Base-by-base conservation (phyloP, 2,329 filamentous ascomycete species). In the Pleoardoris graminearum region DNA sequence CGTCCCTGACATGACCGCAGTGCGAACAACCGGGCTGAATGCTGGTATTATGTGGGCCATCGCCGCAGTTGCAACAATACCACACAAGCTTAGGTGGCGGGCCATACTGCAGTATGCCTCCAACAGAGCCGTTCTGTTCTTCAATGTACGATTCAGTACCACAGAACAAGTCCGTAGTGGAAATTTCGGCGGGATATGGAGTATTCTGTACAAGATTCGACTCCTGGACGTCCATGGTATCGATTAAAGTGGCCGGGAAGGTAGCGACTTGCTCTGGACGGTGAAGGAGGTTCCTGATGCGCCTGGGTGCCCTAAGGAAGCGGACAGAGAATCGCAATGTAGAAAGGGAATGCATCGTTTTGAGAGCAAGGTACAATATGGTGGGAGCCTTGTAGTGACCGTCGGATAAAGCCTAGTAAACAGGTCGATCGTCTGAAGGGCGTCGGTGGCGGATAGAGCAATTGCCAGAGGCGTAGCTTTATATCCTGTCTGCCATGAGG, bases 21-120 rank as follows among this genome's bases (percentile, higher is more conserved):
- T 2, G 17, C 17, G 36, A 17, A 47, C 62, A 65, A 4, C 1
- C 5, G 5, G 11, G 21, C 5, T 5, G 54, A 55, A 55, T n/a
- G n/a, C 52, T 58, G 0, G 17, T 4, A 3, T 10, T 4, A 41
- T 50, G 14, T 19, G 58, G 59, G 5, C 62, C 62, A 45, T 62
- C 59, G 4, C 51, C 48, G 22, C 62, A 65, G 1, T 27, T 35
- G 4, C 51, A 45, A 25, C 62, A 65, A 22, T 55, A 59, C 62
- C 62, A 65, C 1, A 55, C 29, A 7, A 21, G 30, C 7, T 43
- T 48, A 7, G 33, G n/a, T 21, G 41, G 32, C 29, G 32, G 47
- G 3, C 59, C 59, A 46, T 59, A 59, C 7, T 45, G 48, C 10
- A 22, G 39, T 41, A 21, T 29, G 30, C 16, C 33, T 14, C 16